Evolutionary conservation across 106 monocot genomes (phyloP), one percentile per base, ranked within the genome.

Genomic region (Dendrobium nobile): DNA sequence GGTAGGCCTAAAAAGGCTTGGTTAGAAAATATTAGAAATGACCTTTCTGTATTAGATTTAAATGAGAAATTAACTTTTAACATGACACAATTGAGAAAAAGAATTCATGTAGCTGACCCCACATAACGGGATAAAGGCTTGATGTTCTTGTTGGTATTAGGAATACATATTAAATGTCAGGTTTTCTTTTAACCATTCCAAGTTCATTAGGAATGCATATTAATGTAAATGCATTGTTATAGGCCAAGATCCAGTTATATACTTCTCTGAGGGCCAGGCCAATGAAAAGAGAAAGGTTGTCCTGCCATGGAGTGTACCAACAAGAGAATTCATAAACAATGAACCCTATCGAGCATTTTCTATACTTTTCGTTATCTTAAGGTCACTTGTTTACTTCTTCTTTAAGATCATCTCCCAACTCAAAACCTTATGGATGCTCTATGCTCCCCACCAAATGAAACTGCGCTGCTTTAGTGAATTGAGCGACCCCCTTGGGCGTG

Each of bases 331-430:
- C 40, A 41, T 89, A 76, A 54, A 31, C 7, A 79, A 78, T 17
- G 93, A 96, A 82, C 90, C 92, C 1, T 90, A 82, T 19, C 70
- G 92, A 27, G 73, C 85, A 70, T 83, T 94, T 64, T 77, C 87
- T 47, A 1, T 92, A 54, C n/a, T 85, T 4, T 97, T 92, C 47
- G 42, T 97, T 72, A 84, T 77, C 75, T 68, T 89, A 41, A 94
- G 81, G 81, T 82, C 78, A 20, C 67, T 82, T 1, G 10, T 80
- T 5, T 82, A 20, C 43, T 70, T 90, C 77, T 61, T 94, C 41
- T 85, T 92, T 15, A 48, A 80, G 10, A 6, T 92, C 10, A 18
- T 84, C 43, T 84, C 78, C 16, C 72, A 58, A n/a, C 9, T 93
- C 43, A 87, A 88, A 79, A 73, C 81, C 10, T 78, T 64, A 3